These are phyloP conservation scores for Pseudogymnoascus sp. DNA, from an alignment of 2,329 filamentous ascomycete genomes.

Conservation along the genomic window DNA sequence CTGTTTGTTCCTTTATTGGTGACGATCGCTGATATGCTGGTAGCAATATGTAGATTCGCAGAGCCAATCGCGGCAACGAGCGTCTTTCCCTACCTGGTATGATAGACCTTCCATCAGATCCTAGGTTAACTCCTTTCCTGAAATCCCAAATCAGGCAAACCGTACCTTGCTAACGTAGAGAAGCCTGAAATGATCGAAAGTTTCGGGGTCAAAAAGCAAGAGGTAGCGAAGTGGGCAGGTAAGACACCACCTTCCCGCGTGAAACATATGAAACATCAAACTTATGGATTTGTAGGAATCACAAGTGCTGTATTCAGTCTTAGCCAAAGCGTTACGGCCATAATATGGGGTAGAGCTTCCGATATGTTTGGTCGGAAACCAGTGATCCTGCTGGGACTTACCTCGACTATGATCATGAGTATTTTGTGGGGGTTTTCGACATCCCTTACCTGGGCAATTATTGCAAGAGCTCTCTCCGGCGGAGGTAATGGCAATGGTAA, in stretches of 20 bases:
- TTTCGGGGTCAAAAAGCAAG: constrained; percentile 61
- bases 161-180: constrained; percentile 4
- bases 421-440: constrained; percentile 78
- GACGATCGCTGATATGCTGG: constrained; percentile 9
- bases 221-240: constrained; percentile 75
- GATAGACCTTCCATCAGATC: constrained; percentile 13
- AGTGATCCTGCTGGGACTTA: constrained; percentile 63
- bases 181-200: constrained; percentile 76
- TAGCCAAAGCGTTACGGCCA: constrained; percentile 61
- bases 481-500: constrained; percentile 75
- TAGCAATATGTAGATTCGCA: constrained; percentile 70
- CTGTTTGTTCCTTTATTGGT: not conserved
- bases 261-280: constrained; percentile 13
- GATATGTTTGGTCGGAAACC: constrained; percentile 78
- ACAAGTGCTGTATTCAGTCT: constrained; percentile 66
- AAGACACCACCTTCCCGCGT: not conserved
- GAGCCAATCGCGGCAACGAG: constrained; percentile 63
- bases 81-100: constrained; percentile 36
- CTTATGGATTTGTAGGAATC: constrained; percentile 29
- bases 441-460: constrained; percentile 70
- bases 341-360: constrained; percentile 68
- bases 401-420: constrained; percentile 74
- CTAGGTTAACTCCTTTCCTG: not conserved
- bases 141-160: not conserved
- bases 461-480: constrained; percentile 69